Evolutionary conservation across 176 grass and related monocot genomes (phyloP).

Genomic region (Juncus effusus): DNA sequence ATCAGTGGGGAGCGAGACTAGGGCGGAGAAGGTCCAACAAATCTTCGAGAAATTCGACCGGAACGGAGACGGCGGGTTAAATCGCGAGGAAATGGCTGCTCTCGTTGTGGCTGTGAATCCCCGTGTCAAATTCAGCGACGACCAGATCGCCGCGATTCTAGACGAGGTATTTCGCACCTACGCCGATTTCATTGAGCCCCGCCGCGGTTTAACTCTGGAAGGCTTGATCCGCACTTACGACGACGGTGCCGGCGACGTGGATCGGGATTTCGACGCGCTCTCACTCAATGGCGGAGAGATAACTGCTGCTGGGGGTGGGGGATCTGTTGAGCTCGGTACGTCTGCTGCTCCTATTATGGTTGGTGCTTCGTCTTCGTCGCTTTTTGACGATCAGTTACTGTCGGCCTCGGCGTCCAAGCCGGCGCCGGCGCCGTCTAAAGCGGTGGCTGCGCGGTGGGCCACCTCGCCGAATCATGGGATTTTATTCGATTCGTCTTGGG

Average conservation of each 20-base stretch:
- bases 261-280: conserved; percentile 90
- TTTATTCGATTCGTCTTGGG: conserved; percentile 75
- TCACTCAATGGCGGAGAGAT: conserved; percentile 43
- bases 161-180: conserved; percentile 98
- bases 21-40: conserved; percentile 65
- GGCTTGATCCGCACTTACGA: conserved; percentile 88
- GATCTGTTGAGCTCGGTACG: conserved; percentile 20
- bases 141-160: conserved; percentile 86
- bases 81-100: conserved; percentile 81
- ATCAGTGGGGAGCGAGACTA: conserved; percentile 42
- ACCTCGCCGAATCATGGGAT: conserved; percentile 74
- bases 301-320: conserved; percentile 32
- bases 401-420: conserved; percentile 25
- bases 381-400: conserved; percentile 54
- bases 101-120: conserved; percentile 83
- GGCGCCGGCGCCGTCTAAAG: conserved; percentile 19
- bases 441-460: conserved; percentile 51
- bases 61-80: conserved; percentile 76
- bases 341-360: not conserved
- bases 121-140: conserved; percentile 76
- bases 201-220: conserved; percentile 51
- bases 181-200: conserved; percentile 60
- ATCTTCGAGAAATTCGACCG: conserved; percentile 91
- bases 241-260: conserved; percentile 86
- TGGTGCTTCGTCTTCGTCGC: conserved; percentile 30